Base-by-base conservation (phyloP, 2,329 filamentous ascomycete genomes). In the Phialemonium atrogriseum region DNA sequence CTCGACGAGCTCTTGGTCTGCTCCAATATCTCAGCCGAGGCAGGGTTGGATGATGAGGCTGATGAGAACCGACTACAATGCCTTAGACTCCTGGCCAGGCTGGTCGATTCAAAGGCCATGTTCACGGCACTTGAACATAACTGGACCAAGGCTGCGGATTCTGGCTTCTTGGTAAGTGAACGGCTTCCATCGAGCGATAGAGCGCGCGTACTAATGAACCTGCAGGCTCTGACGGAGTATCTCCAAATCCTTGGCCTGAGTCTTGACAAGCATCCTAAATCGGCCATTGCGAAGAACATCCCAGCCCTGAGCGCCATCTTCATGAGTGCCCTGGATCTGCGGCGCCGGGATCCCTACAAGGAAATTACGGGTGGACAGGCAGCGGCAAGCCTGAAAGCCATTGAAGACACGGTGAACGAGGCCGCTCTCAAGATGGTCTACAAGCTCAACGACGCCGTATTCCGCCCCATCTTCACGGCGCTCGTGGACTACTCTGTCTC, bases 371-470 rank as follows among this genome's bases (percentile, higher is more conserved):
- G 47, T 33, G 46, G 47, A 9, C 54, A 64, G 24, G 48, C 40
- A 21, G 49, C 65, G 11, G 58, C 68, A 10, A 60, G 70, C 26
- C 54, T 84, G 5, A 56, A 65, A 13, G 63, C 68, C 24, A 64
- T 86, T 10, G 85, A 94, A 51, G 60, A 63, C 2, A 63, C 66
- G 9, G 50, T 84, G 43, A 81, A 85, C 50, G 73, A 80, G 8
- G 76, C 82, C 10, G 75, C 80, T 0, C 73, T 98, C 37, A 84
- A 86, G 56, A 91, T 95, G 78, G 83, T 94, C 33, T 86, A 94
- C 65, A 96, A 96, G 66, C 73, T 98, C 39, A 96, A 95, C 59
- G 91, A 98, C 52, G 80, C 83, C 1, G 77, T 83, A 1, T 98
- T 98, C 75, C 73, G 88, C 10, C 93, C 91, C 1, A 77, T 98